A percentile compares a stretch with the other conserved stretches of the same genome.
Evolutionary conservation across 202 grass and related monocot species (phyloP).

Genomic region (Dendrocalamus latiflorus): DNA sequence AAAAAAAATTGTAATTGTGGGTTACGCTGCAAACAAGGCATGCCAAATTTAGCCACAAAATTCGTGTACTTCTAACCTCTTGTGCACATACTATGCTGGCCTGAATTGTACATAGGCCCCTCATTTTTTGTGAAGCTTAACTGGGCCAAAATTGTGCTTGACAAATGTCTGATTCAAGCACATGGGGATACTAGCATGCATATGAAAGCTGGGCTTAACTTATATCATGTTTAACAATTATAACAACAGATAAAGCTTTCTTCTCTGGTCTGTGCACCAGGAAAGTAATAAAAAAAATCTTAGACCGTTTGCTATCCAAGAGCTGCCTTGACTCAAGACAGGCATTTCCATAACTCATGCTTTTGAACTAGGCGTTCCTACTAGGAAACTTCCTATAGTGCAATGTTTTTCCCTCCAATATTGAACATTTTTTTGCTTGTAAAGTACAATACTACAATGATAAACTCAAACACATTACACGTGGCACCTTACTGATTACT

Average conservation of each 20-base stretch:
- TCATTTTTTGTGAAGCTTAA: not conserved
- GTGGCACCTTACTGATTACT: not conserved
- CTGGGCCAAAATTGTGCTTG: not conserved
- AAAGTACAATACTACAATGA: not conserved
- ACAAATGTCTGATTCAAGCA: not conserved
- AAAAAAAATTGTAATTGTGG: not conserved
- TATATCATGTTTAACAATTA: not conserved
- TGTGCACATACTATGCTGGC: not conserved
- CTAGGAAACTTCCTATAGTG: not conserved
- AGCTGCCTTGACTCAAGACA: not conserved
- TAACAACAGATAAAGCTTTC: not conserved
- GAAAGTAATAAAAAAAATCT: not conserved
- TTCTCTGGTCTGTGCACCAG: not conserved
- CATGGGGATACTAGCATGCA: not conserved
- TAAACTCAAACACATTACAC: not conserved
- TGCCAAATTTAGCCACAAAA: not conserved
- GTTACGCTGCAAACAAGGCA: not conserved
- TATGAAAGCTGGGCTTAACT: not conserved
- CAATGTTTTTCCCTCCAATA: not conserved
- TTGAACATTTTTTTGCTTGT: not conserved
- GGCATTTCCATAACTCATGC: too few relatives aligned
- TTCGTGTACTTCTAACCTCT: not conserved
- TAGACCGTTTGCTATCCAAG: not conserved
- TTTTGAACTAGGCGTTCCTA: not conserved
- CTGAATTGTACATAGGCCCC: not conserved